These are phyloP conservation scores for Jacaranda copaia DNA, from an alignment of 257 asterid species.

Conservation along the genomic window DNA sequence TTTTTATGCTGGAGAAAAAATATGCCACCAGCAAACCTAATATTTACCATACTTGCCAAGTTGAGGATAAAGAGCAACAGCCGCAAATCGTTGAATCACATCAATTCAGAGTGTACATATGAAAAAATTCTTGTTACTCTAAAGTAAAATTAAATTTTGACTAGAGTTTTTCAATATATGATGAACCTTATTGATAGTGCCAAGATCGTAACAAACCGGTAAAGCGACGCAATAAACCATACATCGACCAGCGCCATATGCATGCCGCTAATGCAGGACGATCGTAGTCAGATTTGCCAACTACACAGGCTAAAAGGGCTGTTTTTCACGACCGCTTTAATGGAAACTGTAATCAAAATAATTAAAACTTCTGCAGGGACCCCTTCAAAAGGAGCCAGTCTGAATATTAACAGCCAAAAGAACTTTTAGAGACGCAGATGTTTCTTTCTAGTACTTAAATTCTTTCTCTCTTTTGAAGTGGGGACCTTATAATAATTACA, in stretches of 20 bases:
- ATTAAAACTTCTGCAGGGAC: slow-evolving; percentile 22
- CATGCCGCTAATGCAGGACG: slow-evolving; percentile 8
- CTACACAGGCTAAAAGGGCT: slow-evolving; percentile 2
- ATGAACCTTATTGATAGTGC: not conserved
- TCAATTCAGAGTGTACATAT: too few relatives aligned
- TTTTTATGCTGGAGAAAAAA: too few relatives aligned
- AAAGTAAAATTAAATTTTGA: too few relatives aligned
- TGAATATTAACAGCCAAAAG: not conserved
- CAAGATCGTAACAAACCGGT: too few relatives aligned
- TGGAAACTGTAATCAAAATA: not conserved
- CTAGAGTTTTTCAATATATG: too few relatives aligned
- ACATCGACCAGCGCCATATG: not conserved
- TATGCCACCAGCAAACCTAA: too few relatives aligned
- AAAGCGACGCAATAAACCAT: not conserved
- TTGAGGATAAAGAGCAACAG: too few relatives aligned
- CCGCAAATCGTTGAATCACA: too few relatives aligned
- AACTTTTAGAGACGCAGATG: not conserved
- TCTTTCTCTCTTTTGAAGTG: not conserved
- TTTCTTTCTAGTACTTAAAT: not conserved
- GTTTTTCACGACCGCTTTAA: not conserved
- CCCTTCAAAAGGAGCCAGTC: slow-evolving; percentile 1
- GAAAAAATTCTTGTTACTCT: too few relatives aligned
- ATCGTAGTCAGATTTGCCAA: slow-evolving; percentile 18
- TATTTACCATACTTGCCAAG: too few relatives aligned
- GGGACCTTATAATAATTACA: not conserved